Conservation (phyloP, 345 rosid genomes). For the Citrus medica region DNA sequence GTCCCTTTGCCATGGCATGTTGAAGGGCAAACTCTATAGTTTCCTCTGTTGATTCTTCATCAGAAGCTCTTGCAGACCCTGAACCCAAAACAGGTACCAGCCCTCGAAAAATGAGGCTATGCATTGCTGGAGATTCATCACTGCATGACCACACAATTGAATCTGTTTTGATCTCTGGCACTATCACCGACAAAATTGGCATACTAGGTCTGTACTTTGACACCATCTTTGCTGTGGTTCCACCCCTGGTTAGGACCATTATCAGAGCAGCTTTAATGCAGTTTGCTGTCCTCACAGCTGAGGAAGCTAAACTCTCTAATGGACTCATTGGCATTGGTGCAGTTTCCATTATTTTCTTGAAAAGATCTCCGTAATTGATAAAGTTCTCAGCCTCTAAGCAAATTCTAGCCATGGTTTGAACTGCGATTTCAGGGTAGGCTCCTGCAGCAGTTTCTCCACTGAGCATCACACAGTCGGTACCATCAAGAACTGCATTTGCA, state of each 20-base stretch:
- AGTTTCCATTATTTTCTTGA: conserved; percentile 38
- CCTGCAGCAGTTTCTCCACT: conserved; percentile 81
- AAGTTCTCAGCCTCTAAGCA: conserved; percentile 62
- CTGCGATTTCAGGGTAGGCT: conserved; percentile 57
- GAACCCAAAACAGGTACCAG: conserved; percentile 48
- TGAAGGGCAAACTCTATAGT: conserved; percentile 39
- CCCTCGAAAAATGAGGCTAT: conserved; percentile 56
- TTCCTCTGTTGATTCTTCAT: conserved; percentile 50
- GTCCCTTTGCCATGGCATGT: conserved; percentile 44
- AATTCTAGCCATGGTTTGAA: conserved; percentile 61
- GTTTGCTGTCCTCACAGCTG: conserved; percentile 50
- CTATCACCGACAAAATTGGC: conserved; percentile 51
- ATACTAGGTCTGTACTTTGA: conserved; percentile 59
- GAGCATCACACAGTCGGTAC: conserved; percentile 76
- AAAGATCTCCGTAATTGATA: conserved; percentile 43
- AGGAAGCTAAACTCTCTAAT: conserved; percentile 56
- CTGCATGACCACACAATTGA: conserved; percentile 51
- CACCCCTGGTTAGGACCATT: conserved; percentile 55
- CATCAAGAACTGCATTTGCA: conserved; percentile 76
- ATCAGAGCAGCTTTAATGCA: conserved; percentile 43
- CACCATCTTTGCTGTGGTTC: conserved; percentile 54
- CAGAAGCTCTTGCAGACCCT: conserved; percentile 45
- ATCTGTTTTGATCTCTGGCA: conserved; percentile 46
- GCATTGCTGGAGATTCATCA: conserved; percentile 50
- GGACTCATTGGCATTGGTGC: conserved; percentile 55